phyloP scores from a whole-genome alignment of 2,329 filamentous ascomycete genomes.

The Orbilia blumenaviensis region DNA sequence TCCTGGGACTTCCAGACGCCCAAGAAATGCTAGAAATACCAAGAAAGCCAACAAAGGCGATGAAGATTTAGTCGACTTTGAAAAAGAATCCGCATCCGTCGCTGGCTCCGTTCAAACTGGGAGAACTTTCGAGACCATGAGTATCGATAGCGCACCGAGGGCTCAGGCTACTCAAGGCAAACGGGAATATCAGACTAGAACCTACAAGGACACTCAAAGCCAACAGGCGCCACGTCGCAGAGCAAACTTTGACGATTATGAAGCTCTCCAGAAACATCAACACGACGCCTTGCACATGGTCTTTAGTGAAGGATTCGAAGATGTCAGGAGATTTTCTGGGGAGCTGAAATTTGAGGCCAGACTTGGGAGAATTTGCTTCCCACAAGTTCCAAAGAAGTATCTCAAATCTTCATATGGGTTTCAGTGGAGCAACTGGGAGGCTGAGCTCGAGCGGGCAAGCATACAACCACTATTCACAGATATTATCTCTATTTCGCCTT shows the following conservation, averaged over 20 bases:
- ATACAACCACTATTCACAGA: slow-evolving; percentile 47
- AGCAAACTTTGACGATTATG: slow-evolving; percentile 14
- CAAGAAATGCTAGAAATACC: slow-evolving; percentile 5
- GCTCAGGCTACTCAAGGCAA: background rate
- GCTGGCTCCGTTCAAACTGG: background rate
- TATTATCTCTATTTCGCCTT: slow-evolving; percentile 46
- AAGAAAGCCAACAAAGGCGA: background rate
- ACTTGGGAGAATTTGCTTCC: slow-evolving; percentile 49
- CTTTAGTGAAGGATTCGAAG: slow-evolving; percentile 48
- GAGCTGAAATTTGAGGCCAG: slow-evolving; percentile 52
- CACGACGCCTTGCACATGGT: slow-evolving; percentile 11
- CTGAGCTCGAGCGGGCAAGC: slow-evolving; percentile 17
- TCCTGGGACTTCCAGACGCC: slow-evolving; percentile 1
- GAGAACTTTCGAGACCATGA: background rate
- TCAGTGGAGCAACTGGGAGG: slow-evolving; percentile 47
- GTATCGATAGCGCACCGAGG: background rate
- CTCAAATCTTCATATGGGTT: slow-evolving; percentile 34
- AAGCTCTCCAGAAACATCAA: slow-evolving; percentile 24
- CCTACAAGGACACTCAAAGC: slow-evolving; percentile 30
- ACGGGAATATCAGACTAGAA: slow-evolving; percentile 38
- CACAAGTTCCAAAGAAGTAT: slow-evolving; percentile 40
- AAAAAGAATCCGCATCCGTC: background rate
- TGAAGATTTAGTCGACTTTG: background rate
- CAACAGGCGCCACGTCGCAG: slow-evolving; percentile 34
- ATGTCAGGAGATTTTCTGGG: slow-evolving; percentile 46